Conservation (phyloP, 768 basidiomycete species). For the Kwoniella shandongensis region DNA sequence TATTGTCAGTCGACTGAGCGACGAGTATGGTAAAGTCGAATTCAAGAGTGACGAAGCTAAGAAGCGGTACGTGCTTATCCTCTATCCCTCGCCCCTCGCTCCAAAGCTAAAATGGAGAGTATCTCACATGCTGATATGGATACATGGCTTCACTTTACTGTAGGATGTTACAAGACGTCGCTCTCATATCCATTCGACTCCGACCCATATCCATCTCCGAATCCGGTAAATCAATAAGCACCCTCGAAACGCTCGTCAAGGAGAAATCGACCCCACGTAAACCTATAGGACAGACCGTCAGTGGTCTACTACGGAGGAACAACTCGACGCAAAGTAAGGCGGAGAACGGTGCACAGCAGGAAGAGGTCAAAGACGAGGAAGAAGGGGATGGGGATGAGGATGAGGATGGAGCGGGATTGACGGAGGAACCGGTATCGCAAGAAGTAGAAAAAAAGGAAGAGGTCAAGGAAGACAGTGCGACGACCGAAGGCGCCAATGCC, state of each 20-base stretch:
- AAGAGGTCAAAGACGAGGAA: conserved; percentile 8
- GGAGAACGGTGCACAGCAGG: conserved; percentile 11
- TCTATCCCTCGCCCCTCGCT: neutral
- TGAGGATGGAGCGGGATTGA: conserved; percentile 16
- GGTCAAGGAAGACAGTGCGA: neutral
- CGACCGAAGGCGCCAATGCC: neutral
- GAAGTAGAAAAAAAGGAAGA: neutral
- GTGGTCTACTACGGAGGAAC: conserved; percentile 36
- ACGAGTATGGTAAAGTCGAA: conserved; percentile 80
- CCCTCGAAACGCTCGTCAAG: conserved; percentile 80
- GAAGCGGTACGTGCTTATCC: conserved; percentile 63
- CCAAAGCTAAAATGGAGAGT: neutral
- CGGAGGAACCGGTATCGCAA: conserved; percentile 2
- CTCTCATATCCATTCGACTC: conserved; percentile 72
- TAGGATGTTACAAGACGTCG: conserved; percentile 78
- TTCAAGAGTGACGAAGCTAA: conserved; percentile 81
- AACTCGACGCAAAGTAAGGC: conserved; percentile 15
- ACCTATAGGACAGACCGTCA: conserved; percentile 40
- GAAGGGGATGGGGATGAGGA: conserved; percentile 19
- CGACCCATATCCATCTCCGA: conserved; percentile 72
- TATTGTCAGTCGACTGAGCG: conserved; percentile 84
- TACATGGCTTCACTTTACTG: too few relatives aligned
- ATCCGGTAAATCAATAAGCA: conserved; percentile 62
- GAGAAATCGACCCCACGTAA: conserved; percentile 65
- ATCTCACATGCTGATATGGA: too few relatives aligned